phyloP scores from a whole-genome alignment of 148 eudicot species.

The Rhododendron kiyosumense region DNA sequence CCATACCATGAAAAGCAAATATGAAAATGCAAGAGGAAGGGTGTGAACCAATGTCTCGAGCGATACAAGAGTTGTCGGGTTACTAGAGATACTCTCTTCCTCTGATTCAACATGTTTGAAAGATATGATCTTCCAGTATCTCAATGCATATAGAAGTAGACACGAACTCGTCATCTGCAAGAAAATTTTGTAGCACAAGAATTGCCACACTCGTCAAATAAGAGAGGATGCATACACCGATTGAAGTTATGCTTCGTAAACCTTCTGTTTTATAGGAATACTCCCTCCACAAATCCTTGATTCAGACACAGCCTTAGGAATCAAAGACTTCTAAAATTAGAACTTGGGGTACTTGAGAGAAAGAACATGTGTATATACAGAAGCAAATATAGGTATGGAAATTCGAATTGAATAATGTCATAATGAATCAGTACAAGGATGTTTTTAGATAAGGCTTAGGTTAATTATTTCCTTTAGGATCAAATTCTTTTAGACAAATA shows the following conservation, averaged over 20 bases:
- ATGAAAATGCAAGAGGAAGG: slow-evolving; percentile 59
- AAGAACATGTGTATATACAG: too few relatives aligned
- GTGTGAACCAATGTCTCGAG: slow-evolving; percentile 43
- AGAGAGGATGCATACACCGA: neutral
- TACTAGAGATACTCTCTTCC: slow-evolving; percentile 7
- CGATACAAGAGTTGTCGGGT: slow-evolving; percentile 43
- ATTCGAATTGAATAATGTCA: too few relatives aligned
- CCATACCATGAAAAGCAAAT: slow-evolving; percentile 71
- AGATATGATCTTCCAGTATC: slow-evolving; percentile 48
- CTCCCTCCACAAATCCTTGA: neutral
- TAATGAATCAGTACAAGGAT: too few relatives aligned
- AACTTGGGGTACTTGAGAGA: neutral
- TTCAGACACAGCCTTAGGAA: neutral
- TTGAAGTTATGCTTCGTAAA: neutral
- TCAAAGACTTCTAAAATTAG: neutral
- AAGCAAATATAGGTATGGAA: too few relatives aligned
- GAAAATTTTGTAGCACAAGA: neutral
- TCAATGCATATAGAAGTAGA: slow-evolving; percentile 46
- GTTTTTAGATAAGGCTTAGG: too few relatives aligned
- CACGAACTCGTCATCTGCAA: slow-evolving; percentile 62
- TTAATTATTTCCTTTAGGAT: too few relatives aligned
- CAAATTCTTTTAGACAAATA: too few relatives aligned
- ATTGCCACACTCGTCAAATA: neutral
- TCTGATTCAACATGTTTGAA: slow-evolving; percentile 33
- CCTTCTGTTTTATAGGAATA: neutral